These are phyloP conservation scores for Botrytis porri DNA, from an alignment of 2,329 filamentous ascomycete genomes.

Conservation along the genomic window DNA sequence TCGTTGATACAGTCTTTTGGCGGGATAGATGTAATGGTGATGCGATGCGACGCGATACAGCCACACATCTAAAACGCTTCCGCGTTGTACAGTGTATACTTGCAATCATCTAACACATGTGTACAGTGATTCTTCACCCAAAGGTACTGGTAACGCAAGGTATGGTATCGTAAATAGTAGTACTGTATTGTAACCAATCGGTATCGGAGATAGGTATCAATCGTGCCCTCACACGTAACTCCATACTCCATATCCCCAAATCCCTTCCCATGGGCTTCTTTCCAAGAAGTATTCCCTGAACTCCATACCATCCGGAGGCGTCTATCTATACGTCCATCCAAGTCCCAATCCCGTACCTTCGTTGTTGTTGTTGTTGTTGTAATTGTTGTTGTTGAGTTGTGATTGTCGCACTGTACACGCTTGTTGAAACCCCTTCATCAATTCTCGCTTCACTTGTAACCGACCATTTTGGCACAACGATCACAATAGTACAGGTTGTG, in stretches of 20 bases:
- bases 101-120: neutral
- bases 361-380: neutral
- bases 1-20: neutral
- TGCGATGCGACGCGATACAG: neutral
- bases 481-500: constrained; percentile 66
- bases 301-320: neutral
- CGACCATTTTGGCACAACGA: constrained; percentile 60
- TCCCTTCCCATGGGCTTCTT: neutral
- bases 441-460: constrained; percentile 52
- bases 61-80: neutral
- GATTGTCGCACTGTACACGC: neutral
- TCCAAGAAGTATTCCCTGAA: neutral
- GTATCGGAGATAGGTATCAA: constrained; percentile 12
- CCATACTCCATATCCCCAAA: constrained; percentile 1
- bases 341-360: neutral
- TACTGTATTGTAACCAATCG: constrained; percentile 13
- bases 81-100: neutral
- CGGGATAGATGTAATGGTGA: neutral
- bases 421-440: constrained; percentile 11
- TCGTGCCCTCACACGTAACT: constrained; percentile 5
- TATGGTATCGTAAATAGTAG: neutral
- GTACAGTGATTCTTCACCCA: neutral
- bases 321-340: neutral
- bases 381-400: neutral
- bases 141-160: neutral